These are phyloP conservation scores for Cephalotrichum gorgonifer DNA, from an alignment of 2,329 filamentous ascomycete genomes.

Conservation along the genomic window DNA sequence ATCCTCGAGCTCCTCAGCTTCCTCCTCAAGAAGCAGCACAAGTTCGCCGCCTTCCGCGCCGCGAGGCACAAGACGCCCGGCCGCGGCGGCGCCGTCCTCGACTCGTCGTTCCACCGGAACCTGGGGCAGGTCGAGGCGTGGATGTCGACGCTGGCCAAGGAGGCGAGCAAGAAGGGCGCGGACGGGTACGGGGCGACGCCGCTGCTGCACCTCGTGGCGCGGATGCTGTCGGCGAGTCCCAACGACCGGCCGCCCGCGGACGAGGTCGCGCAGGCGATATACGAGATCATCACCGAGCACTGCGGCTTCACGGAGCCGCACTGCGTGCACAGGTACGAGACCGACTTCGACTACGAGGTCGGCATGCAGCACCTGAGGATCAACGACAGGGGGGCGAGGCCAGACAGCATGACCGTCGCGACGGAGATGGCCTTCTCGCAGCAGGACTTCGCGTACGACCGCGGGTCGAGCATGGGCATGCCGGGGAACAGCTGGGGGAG, in stretches of 20 bases:
- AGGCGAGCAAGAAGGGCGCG: slow-evolving; percentile 37
- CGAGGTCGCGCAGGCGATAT: slow-evolving; percentile 41
- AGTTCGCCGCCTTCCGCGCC: slow-evolving; percentile 57
- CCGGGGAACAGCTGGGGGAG: no score
- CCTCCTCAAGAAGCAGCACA: slow-evolving; percentile 54
- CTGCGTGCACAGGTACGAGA: slow-evolving; percentile 38
- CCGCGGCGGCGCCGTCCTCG: slow-evolving; percentile 49
- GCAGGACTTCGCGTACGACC: no score
- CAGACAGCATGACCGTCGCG: no score
- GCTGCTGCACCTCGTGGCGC: slow-evolving; percentile 39
- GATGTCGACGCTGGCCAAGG: slow-evolving; percentile 51
- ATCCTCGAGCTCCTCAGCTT: slow-evolving; percentile 63
- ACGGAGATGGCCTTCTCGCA: no score
- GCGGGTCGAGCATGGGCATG: no score
- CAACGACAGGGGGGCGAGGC: not conserved
- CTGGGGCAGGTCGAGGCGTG: slow-evolving; percentile 57
- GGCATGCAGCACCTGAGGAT: not conserved
- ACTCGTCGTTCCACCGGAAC: slow-evolving; percentile 65
- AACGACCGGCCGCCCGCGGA: slow-evolving; percentile 40
- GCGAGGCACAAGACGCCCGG: slow-evolving; percentile 51
- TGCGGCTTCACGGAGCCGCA: slow-evolving; percentile 39
- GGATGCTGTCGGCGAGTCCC: slow-evolving; percentile 44
- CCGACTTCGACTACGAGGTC: slow-evolving; percentile 8
- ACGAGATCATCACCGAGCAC: slow-evolving; percentile 38
- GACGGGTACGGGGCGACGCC: slow-evolving; percentile 33